These are phyloP conservation scores for Trametes sanguinea DNA, from an alignment of 768 basidiomycete genomes.

Conservation along the genomic window DNA sequence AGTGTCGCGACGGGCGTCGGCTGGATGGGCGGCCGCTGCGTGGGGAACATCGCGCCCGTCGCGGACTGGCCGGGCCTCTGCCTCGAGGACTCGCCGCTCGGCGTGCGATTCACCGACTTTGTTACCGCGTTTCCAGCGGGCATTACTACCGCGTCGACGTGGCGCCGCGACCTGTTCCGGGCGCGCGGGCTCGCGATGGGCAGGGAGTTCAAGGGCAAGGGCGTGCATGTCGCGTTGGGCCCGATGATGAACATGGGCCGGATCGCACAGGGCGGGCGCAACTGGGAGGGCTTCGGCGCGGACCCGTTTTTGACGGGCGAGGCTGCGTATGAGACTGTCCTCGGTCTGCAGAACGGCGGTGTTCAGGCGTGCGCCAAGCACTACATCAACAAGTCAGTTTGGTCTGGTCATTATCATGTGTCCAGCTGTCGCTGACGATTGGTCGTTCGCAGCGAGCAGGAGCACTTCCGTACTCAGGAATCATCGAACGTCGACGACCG, in stretches of 20 bases:
- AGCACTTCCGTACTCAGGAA: conserved; percentile 54
- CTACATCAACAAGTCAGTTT: conserved; percentile 67
- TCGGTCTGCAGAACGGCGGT: conserved; percentile 77
- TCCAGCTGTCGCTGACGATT: not conserved
- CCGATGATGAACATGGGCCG: conserved; percentile 91
- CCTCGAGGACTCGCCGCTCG: conserved; percentile 77
- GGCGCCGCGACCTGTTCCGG: conserved; percentile 76
- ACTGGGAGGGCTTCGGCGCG: conserved; percentile 93
- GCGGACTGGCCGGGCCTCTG: conserved; percentile 67
- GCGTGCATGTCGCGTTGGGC: conserved; percentile 75
- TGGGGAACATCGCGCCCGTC: conserved; percentile 63
- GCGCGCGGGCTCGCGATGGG: conserved; percentile 79
- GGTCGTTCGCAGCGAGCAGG: conserved; percentile 56
- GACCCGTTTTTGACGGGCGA: conserved; percentile 89
- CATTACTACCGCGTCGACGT: conserved; percentile 82
- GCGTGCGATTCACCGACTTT: conserved; percentile 73
- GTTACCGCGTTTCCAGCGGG: conserved; percentile 84
- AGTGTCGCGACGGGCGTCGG: conserved; percentile 67
- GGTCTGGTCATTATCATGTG: not conserved
- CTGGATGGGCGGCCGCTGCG: conserved; percentile 66
- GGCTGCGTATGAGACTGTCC: conserved; percentile 74
- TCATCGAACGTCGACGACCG: conserved; percentile 78
- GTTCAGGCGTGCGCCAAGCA: conserved; percentile 91
- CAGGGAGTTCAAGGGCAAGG: conserved; percentile 78
- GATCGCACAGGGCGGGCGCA: conserved; percentile 75